These are phyloP conservation scores for Cicer arietinum DNA, from an alignment of 306 rosid genomes.

Conservation along the genomic window DNA sequence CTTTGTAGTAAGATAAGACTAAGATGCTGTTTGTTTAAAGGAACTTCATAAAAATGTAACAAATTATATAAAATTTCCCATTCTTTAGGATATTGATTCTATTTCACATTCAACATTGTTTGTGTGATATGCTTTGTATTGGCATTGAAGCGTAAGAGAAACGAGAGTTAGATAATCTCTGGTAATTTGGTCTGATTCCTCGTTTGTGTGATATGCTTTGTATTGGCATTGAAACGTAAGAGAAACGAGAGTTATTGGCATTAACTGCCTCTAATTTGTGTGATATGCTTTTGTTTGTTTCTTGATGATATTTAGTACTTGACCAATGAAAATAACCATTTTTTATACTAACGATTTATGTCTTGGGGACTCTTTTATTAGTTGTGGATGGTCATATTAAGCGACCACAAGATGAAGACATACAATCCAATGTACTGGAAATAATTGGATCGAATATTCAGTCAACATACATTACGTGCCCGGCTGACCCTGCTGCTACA, in stretches of 20 bases:
- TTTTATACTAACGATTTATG: conserved; percentile 24
- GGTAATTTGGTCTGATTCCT: not conserved
- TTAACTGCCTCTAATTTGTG: not conserved
- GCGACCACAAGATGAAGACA: conserved; percentile 97
- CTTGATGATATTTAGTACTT: conserved; percentile 15
- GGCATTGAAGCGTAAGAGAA: not conserved
- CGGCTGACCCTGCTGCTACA: conserved; percentile 95
- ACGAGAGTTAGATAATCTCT: conserved; percentile 12
- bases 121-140: conserved; percentile 18
- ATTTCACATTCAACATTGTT: not conserved
- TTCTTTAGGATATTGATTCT: not conserved
- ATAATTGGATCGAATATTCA: conserved; percentile 90
- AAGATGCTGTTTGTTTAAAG: not conserved
- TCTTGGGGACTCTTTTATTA: conserved; percentile 44
- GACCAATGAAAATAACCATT: not conserved
- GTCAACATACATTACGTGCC: conserved; percentile 92
- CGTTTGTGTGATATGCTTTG: conserved; percentile 7
- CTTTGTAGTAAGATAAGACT: conserved; percentile 15
- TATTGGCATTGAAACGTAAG: not conserved
- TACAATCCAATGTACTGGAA: conserved; percentile 92
- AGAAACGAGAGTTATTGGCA: not conserved
- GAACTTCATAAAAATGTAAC: not conserved
- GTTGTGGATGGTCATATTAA: conserved; percentile 87
- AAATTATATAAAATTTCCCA: not conserved
- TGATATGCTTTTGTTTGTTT: conserved; percentile 26